Percentiles rank a stretch among this genome's conserved stretches.
Conservation (phyloP, 1,284 basidiomycete species). For the Ceratobasidium sp. region DNA sequence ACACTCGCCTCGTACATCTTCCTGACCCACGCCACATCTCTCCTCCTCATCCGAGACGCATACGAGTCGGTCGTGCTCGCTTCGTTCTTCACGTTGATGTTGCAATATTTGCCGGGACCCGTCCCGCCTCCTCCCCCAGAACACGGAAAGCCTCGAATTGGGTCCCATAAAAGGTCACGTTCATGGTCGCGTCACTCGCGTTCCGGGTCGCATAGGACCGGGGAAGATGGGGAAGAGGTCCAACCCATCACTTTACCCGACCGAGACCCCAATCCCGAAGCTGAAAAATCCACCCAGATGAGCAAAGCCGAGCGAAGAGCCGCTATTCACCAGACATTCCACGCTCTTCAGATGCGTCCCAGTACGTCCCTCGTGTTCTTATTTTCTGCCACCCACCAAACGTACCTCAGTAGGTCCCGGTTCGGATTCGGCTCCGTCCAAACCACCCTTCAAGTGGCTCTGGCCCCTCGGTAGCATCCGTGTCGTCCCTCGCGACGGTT, state of each 20-base stretch:
- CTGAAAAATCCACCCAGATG: slow-evolving; percentile 57
- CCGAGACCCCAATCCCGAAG: not conserved
- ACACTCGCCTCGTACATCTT: slow-evolving; percentile 76
- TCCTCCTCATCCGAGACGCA: slow-evolving; percentile 71
- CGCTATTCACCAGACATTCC: slow-evolving; percentile 55
- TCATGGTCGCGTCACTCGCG: slow-evolving; percentile 8
- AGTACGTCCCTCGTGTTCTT: slow-evolving; percentile 20
- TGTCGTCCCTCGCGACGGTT: slow-evolving; percentile 62
- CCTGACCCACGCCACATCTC: slow-evolving; percentile 74
- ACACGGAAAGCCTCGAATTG: not conserved
- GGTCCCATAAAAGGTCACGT: not conserved
- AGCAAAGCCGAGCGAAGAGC: slow-evolving; percentile 62
- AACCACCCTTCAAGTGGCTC: slow-evolving; percentile 63
- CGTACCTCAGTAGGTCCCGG: slow-evolving; percentile 49
- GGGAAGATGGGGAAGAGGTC: slow-evolving; percentile 6
- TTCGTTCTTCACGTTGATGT: slow-evolving; percentile 80
- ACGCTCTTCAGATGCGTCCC: slow-evolving; percentile 6
- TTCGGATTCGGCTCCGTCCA: no score
- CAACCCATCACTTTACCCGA: not conserved
- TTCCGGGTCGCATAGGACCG: not conserved
- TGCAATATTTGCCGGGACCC: slow-evolving; percentile 69
- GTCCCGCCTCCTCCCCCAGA: not conserved
- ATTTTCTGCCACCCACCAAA: no score
- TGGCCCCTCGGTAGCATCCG: slow-evolving; percentile 73
- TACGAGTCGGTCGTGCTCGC: slow-evolving; percentile 79